A percentile compares a stretch with the other conserved stretches of the same genome.
Conservation (phyloP, 805 yeast species). For the Maudiozyma bulderi region DNA sequence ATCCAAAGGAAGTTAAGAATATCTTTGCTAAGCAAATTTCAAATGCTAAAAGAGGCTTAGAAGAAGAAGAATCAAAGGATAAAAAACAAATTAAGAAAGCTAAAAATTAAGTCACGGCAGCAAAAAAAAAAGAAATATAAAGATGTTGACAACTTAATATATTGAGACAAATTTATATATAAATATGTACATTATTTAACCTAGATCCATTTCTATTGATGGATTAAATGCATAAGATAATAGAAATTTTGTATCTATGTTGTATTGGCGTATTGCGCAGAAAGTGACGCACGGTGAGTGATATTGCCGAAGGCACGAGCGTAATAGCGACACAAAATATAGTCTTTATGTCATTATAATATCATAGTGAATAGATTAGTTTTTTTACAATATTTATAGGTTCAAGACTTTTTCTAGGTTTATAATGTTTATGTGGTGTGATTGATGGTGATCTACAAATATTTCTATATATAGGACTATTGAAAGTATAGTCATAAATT, state of each 20-base stretch:
- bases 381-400: no score
- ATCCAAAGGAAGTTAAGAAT: slow-evolving; percentile 55
- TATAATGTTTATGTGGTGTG: no score
- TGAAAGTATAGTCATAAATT: no score
- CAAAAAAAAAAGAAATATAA: background rate
- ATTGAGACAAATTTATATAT: background rate
- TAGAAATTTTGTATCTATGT: background rate
- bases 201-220: slow-evolving; percentile 1
- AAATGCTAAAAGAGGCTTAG: slow-evolving; percentile 29
- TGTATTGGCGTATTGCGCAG: background rate
- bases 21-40: slow-evolving; percentile 50
- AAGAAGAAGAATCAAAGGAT: slow-evolving; percentile 8
- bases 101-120: slow-evolving; percentile 9
- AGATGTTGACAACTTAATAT: background rate
- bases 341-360: no score
- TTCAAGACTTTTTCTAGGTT: no score
- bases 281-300: background rate
- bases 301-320: no score
- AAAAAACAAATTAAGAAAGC: slow-evolving; percentile 9
- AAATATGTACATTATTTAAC: background rate
- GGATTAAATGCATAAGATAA: background rate
- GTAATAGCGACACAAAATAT: no score
- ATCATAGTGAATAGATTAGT: no score
- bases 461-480: no score
- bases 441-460: no score